Conservation (phyloP, 1,284 basidiomycete species). For the Crucibulum cyathiforme region DNA sequence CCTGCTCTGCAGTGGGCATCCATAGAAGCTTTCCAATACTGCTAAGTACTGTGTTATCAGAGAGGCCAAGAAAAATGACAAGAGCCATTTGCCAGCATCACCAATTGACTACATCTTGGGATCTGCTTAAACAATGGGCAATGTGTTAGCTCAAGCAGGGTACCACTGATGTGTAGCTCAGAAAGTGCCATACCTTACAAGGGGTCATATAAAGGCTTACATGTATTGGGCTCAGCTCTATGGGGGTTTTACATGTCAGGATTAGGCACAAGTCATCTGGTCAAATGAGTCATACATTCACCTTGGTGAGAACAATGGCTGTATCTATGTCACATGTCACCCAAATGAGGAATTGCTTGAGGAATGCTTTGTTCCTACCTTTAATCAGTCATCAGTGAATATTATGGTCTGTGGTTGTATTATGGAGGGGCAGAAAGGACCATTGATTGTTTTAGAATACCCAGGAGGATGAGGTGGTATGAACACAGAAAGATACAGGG, state of each 20-base stretch:
- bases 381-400: conserved; percentile 7
- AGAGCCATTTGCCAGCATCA: too few relatives aligned
- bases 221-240: conserved; percentile 22
- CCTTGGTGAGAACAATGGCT: conserved; percentile 8
- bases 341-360: conserved; percentile 9
- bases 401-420: conserved; percentile 1
- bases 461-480: conserved; percentile 14
- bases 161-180: too few relatives aligned
- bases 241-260: background rate
- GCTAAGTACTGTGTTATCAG: conserved; percentile 16
- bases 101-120: too few relatives aligned
- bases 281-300: conserved; percentile 28
- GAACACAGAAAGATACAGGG: conserved; percentile 8
- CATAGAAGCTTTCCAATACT: conserved; percentile 11
- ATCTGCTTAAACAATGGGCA: too few relatives aligned
- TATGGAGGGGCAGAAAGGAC: background rate
- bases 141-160: too few relatives aligned
- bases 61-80: too few relatives aligned
- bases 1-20: conserved; percentile 11
- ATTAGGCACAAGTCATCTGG: conserved; percentile 13
- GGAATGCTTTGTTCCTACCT: too few relatives aligned
- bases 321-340: conserved; percentile 15
- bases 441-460: conserved; percentile 6
- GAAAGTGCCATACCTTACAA: too few relatives aligned
- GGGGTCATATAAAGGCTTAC: conserved; percentile 4